A percentile compares a stretch with the other conserved stretches of the same genome.
Evolutionary conservation across 2,329 filamentous ascomycete species (phyloP).

Genomic region (Xylaria digitata): DNA sequence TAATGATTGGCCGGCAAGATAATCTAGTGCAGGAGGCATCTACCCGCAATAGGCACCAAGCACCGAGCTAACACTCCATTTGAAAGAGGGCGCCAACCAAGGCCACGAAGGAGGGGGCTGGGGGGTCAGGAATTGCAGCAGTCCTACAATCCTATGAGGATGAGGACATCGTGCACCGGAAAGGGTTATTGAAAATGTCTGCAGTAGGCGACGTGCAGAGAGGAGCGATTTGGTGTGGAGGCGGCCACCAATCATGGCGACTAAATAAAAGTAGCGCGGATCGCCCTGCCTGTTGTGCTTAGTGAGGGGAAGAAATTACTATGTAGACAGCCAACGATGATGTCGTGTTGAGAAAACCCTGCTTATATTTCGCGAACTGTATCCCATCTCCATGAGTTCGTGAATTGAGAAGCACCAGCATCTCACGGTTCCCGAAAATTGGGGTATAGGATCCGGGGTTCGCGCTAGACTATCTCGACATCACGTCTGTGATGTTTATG

Average conservation of each 20-base stretch:
- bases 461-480: not conserved
- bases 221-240: not conserved
- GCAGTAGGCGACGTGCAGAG: not conserved
- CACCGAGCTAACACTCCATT: constrained; percentile 10
- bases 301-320: not conserved
- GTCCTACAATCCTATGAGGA: not conserved
- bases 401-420: not conserved
- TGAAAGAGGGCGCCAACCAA: not conserved
- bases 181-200: not conserved
- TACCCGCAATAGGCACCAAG: constrained; percentile 17
- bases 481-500: not conserved
- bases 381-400: not conserved
- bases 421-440: not conserved
- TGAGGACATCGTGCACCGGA: too few relatives aligned
- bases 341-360: not conserved
- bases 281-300: constrained; percentile 2
- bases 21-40: not conserved
- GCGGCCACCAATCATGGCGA: not conserved
- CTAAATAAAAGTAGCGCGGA: constrained; percentile 5
- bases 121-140: not conserved
- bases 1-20: constrained; percentile 17
- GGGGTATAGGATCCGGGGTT: not conserved
- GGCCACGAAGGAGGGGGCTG: constrained; percentile 4
- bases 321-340: not conserved
- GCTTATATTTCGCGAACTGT: constrained; percentile 5